Evolutionary conservation across 371 early-diverging fungal genomes (phyloP), one percentile per base, ranked within the genome.

Genomic region (Scutellospora calospora): DNA sequence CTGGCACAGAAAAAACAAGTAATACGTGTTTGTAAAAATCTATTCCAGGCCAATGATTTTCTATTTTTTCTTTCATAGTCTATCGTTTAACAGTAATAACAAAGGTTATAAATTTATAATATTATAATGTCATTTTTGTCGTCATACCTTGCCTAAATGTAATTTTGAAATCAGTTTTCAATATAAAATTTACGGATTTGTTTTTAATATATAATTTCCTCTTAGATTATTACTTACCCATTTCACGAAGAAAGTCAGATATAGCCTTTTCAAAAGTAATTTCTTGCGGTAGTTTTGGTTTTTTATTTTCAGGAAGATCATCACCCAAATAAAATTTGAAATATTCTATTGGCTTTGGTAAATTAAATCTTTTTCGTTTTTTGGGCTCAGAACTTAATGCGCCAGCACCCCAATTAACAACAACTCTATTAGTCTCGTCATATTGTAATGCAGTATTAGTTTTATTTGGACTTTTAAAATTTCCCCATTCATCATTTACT

Each of bases 1-100:
- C 89, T 60, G 89, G 89, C 8, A 90, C 89, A 3, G 90, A 89
- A 57, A 90, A 27, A 2, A 77, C 65, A 27, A 63, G 27, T 4
- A 12, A 14, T 20, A 77, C 65, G 0, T 77, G 29, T 4, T 25
- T 62, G 22, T 49, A 5, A 31, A 77, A 77, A 20, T 65, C 49
- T 18, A 77, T 1, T 18, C n/a, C 41, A n/a, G n/a, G 0, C 77
- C 77, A 77, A 20, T 51, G 38, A 16, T 0, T 60, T 27, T 65
- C 38, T 29, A 63, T 9, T 4, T 22, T 63, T 18, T 31, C 65
- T 63, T 65, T 77, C 20, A 77, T 60, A 41, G 29, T 12, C 16
- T 75, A 75, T 41, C n/a, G 57, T 20, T 20, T 38, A 11, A 35
- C 33, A 0, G 38, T 38, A 33, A 65, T 38, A 65, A 27, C 2